phyloP scores from a whole-genome alignment of 2,329 filamentous ascomycete genomes.

The Penicillium crustosum region DNA sequence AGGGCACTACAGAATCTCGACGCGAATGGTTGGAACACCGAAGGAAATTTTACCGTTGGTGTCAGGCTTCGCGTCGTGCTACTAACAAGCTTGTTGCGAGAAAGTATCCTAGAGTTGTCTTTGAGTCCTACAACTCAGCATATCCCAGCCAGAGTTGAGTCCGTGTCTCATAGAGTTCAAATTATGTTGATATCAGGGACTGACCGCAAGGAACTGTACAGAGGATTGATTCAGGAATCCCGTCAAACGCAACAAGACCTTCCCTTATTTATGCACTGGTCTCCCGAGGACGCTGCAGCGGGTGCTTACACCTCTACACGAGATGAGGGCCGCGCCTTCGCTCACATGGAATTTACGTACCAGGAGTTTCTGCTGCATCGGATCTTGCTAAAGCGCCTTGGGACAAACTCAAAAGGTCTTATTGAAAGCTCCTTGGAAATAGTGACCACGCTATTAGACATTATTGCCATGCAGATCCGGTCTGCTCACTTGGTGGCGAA shows the following conservation, averaged over 20 bases:
- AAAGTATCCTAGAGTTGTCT: not conserved
- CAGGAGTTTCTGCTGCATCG: constrained; percentile 1
- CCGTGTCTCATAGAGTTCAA: not conserved
- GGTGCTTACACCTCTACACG: not conserved
- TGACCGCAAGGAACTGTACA: not conserved
- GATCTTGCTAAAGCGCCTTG: not conserved
- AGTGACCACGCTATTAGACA: not conserved
- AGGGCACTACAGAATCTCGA: constrained; percentile 15
- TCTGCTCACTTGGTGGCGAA: not conserved
- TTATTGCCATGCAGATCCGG: not conserved
- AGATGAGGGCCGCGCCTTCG: not conserved
- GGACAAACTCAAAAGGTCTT: not conserved
- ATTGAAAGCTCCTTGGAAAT: not conserved
- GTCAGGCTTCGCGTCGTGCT: not conserved
- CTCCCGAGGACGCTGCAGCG: not conserved
- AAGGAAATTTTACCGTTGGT: constrained; percentile 5
- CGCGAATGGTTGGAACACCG: constrained; percentile 25
- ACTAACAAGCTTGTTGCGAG: not conserved
- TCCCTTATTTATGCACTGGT: not conserved
- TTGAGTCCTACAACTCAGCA: not conserved
- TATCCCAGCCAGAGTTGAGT: not conserved
- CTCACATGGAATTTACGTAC: constrained; percentile 1
- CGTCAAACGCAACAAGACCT: not conserved
- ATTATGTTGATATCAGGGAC: not conserved
- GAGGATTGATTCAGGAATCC: not conserved